Evolutionary conservation across 495 filamentous ascomycete species (phyloP).

Genomic region (Talaromyces adpressus): DNA sequence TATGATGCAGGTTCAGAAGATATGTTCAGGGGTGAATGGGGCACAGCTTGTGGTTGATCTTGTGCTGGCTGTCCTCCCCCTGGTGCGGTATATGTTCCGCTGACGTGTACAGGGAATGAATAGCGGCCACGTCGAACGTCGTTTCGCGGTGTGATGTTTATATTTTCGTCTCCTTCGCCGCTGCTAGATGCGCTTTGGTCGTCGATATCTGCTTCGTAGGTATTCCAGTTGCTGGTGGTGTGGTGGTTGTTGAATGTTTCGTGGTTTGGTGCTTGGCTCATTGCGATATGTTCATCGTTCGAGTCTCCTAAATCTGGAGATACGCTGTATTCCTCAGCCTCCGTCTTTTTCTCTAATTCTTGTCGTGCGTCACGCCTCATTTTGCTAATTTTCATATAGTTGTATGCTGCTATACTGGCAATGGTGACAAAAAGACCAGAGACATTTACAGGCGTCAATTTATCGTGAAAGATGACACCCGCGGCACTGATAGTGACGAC

Average conservation of each 20-base stretch:
- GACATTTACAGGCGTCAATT: slow-evolving; percentile 82
- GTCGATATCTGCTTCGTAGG: slow-evolving; percentile 1
- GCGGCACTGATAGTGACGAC: slow-evolving; percentile 93
- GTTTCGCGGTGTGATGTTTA: slow-evolving; percentile 20
- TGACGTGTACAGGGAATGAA: slow-evolving; percentile 32
- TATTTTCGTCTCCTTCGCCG: slow-evolving; percentile 19
- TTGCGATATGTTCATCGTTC: neutral
- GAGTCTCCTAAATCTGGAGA: neutral
- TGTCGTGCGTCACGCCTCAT: slow-evolving; percentile 66
- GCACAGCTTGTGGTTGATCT: neutral
- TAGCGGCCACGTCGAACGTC: slow-evolving; percentile 19
- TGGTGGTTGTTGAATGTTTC: neutral
- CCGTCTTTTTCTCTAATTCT: slow-evolving; percentile 1
- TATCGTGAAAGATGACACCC: slow-evolving; percentile 81
- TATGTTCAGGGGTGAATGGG: neutral
- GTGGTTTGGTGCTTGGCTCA: neutral
- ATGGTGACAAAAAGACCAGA: slow-evolving; percentile 86
- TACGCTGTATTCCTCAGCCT: slow-evolving; percentile 1
- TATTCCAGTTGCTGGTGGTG: neutral
- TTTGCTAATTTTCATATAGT: slow-evolving; percentile 86
- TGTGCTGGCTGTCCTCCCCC: neutral
- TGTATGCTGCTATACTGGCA: slow-evolving; percentile 77
- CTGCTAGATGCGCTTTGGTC: neutral
- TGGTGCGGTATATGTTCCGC: slow-evolving; percentile 16
- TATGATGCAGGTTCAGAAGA: neutral